Conservation (phyloP, 306 rosid genomes). For the Cucumis melo region DNA sequence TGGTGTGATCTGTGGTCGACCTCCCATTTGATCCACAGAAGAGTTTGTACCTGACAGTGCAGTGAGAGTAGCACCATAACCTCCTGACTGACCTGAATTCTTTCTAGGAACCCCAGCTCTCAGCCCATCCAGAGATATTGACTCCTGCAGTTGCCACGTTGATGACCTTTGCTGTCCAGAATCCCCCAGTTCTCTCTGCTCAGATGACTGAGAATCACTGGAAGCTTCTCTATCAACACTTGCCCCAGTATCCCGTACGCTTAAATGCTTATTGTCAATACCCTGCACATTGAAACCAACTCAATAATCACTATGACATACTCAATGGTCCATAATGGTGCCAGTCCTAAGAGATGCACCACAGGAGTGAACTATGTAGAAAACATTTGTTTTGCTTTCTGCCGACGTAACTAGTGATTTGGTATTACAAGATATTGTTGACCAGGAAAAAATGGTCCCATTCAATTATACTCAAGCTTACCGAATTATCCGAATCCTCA, state of each 20-base stretch:
- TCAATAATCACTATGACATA: neutral
- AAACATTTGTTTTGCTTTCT: neutral
- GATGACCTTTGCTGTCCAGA: conserved; percentile 22
- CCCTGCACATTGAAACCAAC: conserved; percentile 31
- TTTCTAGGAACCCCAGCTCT: conserved; percentile 13
- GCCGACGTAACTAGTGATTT: neutral
- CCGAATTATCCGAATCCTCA: conserved; percentile 59
- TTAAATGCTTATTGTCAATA: conserved; percentile 30
- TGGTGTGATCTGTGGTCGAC: conserved; percentile 16
- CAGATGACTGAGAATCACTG: conserved; percentile 23
- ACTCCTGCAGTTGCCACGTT: conserved; percentile 49
- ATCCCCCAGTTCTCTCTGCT: conserved; percentile 41
- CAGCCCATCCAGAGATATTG: conserved; percentile 23
- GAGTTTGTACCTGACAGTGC: conserved; percentile 24
- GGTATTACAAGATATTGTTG: neutral
- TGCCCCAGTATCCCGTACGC: conserved; percentile 19
- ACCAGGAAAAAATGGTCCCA: neutral
- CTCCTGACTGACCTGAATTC: conserved; percentile 24
- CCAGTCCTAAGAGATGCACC: neutral
- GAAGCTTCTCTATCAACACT: conserved; percentile 32
- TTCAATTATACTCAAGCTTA: conserved; percentile 19
- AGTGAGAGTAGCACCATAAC: conserved; percentile 27
- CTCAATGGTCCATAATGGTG: neutral
- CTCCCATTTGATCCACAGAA: conserved; percentile 26
- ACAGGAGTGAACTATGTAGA: neutral